Evolutionary conservation across 2,329 filamentous ascomycete species (phyloP).

Genomic region (Trichoderma sp.): DNA sequence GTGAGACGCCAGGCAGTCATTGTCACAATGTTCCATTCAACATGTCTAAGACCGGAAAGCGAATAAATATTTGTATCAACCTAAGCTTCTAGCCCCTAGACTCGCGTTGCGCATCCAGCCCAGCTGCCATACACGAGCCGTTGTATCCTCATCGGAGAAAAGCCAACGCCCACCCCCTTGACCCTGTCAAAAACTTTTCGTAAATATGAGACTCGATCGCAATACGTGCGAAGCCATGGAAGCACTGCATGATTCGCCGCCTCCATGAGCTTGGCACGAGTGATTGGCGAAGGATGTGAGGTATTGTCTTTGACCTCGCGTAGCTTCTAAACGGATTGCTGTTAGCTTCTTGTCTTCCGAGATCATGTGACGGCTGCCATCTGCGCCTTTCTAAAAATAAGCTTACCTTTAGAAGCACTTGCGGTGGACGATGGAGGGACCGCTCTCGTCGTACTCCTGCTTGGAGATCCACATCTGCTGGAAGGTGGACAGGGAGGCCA

Average conservation of each 20-base stretch:
- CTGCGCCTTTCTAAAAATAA: not conserved
- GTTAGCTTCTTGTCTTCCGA: conserved; percentile 28
- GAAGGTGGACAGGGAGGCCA: conserved; percentile 99
- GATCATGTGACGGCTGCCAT: not conserved
- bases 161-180: conserved; percentile 52
- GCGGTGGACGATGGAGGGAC: conserved; percentile 98
- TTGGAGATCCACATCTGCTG: conserved; percentile 99
- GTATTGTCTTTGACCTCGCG: conserved; percentile 35
- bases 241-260: conserved; percentile 47
- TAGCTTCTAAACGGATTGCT: conserved; percentile 30
- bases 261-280: conserved; percentile 47
- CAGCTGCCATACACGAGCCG: conserved; percentile 53
- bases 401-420: conserved; percentile 99
- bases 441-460: conserved; percentile 99
- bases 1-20: not conserved
- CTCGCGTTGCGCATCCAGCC: conserved; percentile 47
- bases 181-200: conserved; percentile 59
- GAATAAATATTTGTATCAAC: conserved; percentile 59
- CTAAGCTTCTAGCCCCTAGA: conserved; percentile 54
- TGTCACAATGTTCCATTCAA: conserved; percentile 33
- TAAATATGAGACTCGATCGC: conserved; percentile 56
- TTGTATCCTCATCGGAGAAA: conserved; percentile 49
- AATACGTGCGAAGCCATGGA: conserved; percentile 49
- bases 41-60: conserved; percentile 38
- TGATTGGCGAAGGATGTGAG: conserved; percentile 38